These are phyloP conservation scores for Laburnicola sp. DNA, from an alignment of 2,329 filamentous ascomycete species.

Conservation along the genomic window DNA sequence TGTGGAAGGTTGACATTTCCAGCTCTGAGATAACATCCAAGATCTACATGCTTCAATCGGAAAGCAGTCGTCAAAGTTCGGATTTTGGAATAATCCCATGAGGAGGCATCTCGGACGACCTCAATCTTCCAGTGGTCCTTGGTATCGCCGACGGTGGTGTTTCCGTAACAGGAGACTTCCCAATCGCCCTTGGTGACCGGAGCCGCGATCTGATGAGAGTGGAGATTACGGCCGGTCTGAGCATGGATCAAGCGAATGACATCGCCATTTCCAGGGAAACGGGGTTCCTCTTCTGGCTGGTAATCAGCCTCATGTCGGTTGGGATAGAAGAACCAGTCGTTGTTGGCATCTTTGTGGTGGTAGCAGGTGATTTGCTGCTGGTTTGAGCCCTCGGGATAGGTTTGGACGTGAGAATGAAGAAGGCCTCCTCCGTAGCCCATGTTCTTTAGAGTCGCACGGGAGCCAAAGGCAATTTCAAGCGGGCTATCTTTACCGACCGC, in stretches of 20 bases:
- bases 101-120: slow-evolving; percentile 86
- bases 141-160: slow-evolving; percentile 90
- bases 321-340: slow-evolving; percentile 99
- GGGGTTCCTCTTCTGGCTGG: slow-evolving; percentile 68
- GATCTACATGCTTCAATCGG: slow-evolving; percentile 76
- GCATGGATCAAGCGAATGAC: slow-evolving; percentile 87
- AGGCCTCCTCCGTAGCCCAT: slow-evolving; percentile 99
- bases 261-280: slow-evolving; percentile 76
- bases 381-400: slow-evolving; percentile 86
- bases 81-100: slow-evolving; percentile 78
- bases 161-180: slow-evolving; percentile 96
- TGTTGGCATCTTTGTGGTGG: slow-evolving; percentile 99
- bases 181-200: slow-evolving; percentile 86
- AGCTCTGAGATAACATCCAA: slow-evolving; percentile 92
- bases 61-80: slow-evolving; percentile 93
- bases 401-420: slow-evolving; percentile 94
- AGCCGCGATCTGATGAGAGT: slow-evolving; percentile 88
- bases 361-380: slow-evolving; percentile 99
- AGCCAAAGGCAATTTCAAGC: slow-evolving; percentile 86
- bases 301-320: slow-evolving; percentile 80
- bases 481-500: slow-evolving; percentile 94
- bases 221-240: slow-evolving; percentile 94
- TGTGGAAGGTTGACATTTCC: slow-evolving; percentile 96
- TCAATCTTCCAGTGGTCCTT: slow-evolving; percentile 98
- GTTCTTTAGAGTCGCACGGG: slow-evolving; percentile 91